A percentile compares a stretch with the other conserved stretches of the same genome.
These are phyloP conservation scores for Echinosophora koreensis DNA, from an alignment of 306 rosid species.

Conservation along the genomic window DNA sequence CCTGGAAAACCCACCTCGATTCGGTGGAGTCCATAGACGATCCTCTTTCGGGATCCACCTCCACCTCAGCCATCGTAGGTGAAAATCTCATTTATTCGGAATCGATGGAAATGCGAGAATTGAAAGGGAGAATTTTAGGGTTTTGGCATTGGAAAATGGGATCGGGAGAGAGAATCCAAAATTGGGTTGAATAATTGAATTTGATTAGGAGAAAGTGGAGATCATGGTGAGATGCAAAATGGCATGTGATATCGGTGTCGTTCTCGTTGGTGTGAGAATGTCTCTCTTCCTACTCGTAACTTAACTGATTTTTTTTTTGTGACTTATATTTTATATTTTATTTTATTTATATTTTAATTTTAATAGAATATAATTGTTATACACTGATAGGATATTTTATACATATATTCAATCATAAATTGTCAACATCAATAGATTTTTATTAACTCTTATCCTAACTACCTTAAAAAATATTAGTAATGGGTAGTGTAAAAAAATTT, in stretches of 20 bases:
- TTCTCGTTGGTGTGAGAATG: neutral
- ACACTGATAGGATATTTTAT: no score
- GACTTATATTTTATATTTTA: no score
- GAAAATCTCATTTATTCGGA: constrained; percentile 26
- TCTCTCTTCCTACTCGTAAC: no score
- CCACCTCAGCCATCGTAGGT: constrained; percentile 17
- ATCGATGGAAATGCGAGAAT: neutral
- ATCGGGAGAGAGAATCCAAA: neutral
- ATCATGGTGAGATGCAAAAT: neutral
- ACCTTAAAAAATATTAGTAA: no score
- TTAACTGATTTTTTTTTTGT: no score
- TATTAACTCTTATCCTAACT: no score
- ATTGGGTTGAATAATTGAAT: neutral
- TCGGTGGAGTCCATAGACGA: constrained; percentile 48
- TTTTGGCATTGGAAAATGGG: constrained; percentile 16
- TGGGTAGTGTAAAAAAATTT: no score
- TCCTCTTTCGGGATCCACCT: constrained; percentile 46
- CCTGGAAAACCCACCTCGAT: constrained; percentile 61
- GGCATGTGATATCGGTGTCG: neutral
- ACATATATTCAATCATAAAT: no score
- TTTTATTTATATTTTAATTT: no score
- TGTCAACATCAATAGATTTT: no score
- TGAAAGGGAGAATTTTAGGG: constrained; percentile 35
- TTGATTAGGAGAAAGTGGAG: neutral
- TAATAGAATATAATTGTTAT: no score